Conservation (phyloP, 371 early-diverging fungal species). For the Apophysomyces trapeziformis region DNA sequence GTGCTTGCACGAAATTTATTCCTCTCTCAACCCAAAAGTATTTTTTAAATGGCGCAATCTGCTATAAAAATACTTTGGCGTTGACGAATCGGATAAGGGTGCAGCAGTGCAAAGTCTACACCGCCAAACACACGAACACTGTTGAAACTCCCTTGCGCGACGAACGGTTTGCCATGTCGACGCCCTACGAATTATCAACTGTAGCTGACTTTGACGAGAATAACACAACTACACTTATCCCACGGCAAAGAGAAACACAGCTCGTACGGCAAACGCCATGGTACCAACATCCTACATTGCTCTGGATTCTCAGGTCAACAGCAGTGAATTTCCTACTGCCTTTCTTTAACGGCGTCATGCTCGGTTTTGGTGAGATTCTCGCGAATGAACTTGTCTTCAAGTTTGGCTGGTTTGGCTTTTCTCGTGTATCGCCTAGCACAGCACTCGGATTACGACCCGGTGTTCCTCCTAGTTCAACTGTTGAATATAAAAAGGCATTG, state of each 20-base stretch:
- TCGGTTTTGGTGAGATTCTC: conserved; percentile 84
- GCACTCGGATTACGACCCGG: conserved; percentile 34
- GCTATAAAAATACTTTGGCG: no score
- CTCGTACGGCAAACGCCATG: conserved; percentile 44
- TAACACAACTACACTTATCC: neutral
- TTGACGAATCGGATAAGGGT: no score
- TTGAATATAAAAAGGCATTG: conserved; percentile 43
- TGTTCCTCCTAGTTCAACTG: conserved; percentile 43
- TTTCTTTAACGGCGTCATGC: conserved; percentile 80
- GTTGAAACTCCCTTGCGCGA: neutral
- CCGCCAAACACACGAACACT: no score
- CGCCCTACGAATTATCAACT: neutral
- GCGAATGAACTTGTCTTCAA: conserved; percentile 79
- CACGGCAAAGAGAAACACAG: neutral
- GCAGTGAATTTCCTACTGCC: conserved; percentile 72
- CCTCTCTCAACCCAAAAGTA: no score
- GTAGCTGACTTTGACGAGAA: neutral
- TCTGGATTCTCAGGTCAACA: conserved; percentile 47
- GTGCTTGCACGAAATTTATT: no score
- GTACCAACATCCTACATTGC: conserved; percentile 50
- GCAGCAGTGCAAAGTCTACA: no score
- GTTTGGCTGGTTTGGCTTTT: conserved; percentile 73
- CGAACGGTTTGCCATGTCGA: neutral
- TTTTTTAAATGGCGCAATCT: no score
- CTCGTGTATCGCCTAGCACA: conserved; percentile 28